phyloP scores from a whole-genome alignment of 441 rosid species.

The Viola pubescens region DNA sequence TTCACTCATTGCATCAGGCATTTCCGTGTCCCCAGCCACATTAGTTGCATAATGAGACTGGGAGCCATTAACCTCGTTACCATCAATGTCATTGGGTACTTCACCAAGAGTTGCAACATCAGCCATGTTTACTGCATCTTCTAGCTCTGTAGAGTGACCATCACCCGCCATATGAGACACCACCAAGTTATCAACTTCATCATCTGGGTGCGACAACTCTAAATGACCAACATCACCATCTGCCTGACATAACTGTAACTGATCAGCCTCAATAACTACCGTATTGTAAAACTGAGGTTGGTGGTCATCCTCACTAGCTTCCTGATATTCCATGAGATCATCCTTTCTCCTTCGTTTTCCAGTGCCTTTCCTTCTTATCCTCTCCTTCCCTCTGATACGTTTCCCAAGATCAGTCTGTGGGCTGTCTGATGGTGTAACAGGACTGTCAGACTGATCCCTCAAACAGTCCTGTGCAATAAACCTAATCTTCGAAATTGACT shows the following conservation, averaged over 20 bases:
- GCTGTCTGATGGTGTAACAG: slow-evolving; percentile 28
- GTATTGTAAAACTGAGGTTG: slow-evolving; percentile 50
- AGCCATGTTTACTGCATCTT: slow-evolving; percentile 33
- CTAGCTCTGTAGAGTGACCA: slow-evolving; percentile 27
- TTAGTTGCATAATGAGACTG: slow-evolving; percentile 23
- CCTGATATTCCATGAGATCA: slow-evolving; percentile 57
- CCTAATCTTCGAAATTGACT: slow-evolving; percentile 63
- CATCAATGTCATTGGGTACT: slow-evolving; percentile 25
- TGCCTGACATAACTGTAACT: slow-evolving; percentile 23
- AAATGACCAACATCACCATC: slow-evolving; percentile 46
- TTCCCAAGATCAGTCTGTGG: slow-evolving; percentile 56
- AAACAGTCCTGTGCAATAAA: slow-evolving; percentile 82
- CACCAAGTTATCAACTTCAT: slow-evolving; percentile 31
- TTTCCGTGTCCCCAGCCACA: slow-evolving; percentile 19
- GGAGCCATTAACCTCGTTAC: slow-evolving; percentile 6
- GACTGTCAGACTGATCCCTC: slow-evolving; percentile 77
- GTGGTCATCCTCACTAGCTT: slow-evolving; percentile 60
- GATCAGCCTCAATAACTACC: slow-evolving; percentile 28
- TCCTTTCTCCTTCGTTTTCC: slow-evolving; percentile 69
- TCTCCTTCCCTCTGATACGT: slow-evolving; percentile 75
- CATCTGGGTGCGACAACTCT: slow-evolving; percentile 32
- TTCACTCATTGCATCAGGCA: slow-evolving; percentile 20
- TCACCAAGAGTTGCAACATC: slow-evolving; percentile 32
- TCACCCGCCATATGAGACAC: slow-evolving; percentile 26
- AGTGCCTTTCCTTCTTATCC: slow-evolving; percentile 65